phyloP scores from a whole-genome alignment of 2,329 filamentous ascomycete species.

The Colletotrichum sp. region DNA sequence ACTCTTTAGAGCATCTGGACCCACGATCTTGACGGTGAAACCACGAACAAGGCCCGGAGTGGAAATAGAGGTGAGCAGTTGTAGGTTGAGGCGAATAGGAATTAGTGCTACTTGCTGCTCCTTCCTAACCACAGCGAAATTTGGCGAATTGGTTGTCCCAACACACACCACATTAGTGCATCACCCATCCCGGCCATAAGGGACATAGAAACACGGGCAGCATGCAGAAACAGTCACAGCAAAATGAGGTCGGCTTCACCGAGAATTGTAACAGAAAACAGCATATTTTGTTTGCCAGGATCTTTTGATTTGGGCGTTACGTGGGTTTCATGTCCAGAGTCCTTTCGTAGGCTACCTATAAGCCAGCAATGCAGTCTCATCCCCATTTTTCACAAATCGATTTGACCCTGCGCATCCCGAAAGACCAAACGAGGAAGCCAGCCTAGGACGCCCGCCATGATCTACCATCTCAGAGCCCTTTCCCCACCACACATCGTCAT shows the following conservation, averaged over 20 bases:
- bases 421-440: conserved; percentile 52
- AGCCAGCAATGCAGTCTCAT: conserved; percentile 36
- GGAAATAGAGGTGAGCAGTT: not conserved
- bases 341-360: conserved; percentile 39
- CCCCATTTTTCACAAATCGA: conserved; percentile 25
- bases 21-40: not conserved
- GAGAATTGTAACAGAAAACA: not conserved
- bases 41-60: not conserved
- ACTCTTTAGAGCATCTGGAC: not conserved
- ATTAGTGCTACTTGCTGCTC: not conserved
- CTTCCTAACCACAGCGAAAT: not conserved
- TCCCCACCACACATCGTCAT: conserved; percentile 17
- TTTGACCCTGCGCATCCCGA: conserved; percentile 41
- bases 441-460: conserved; percentile 52
- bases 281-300: conserved; percentile 25
- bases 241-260: not conserved
- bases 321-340: conserved; percentile 44
- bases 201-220: not conserved
- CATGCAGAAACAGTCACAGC: not conserved
- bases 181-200: not conserved
- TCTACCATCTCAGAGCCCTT: conserved; percentile 38
- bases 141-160: not conserved
- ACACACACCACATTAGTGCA: not conserved
- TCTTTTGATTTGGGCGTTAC: conserved; percentile 36
- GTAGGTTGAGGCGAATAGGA: not conserved